Base-by-base conservation (phyloP, 192 early-diverging fungal genomes). In the Backusella macrospora region DNA sequence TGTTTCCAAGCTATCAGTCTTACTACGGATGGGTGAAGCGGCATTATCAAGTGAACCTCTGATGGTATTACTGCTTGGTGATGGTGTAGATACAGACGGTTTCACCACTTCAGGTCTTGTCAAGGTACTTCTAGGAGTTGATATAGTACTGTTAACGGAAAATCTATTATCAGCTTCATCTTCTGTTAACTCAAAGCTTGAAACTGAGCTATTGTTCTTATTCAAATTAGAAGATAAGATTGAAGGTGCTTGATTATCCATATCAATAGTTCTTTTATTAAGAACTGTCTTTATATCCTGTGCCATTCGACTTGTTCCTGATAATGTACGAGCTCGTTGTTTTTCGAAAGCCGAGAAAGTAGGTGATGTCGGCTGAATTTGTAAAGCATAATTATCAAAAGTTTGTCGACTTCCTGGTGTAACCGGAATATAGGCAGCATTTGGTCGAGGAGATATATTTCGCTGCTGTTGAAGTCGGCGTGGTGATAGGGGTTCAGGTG, bases 401-500 rank as follows among this genome's bases (percentile, higher is more conserved):
- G 67, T 43, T 29, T 68, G 67, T 23, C 67, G 67, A 45, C 23
- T 45, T 21, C 67, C 67, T 34, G 52, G 52, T 59, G 38, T 1
- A 14, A 14, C 63, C n/a, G 52, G 52, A 59, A 59, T 59, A 59
- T 59, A 59, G 13, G 52, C 52, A 26, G 52, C 52, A 59, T 59
- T 59, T 59, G 52, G 52, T 13, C 52, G 52, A 26, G 52, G 52
- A 26, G 52, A 59, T 59, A 59, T 10, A 23, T 59, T 59, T 59
- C 52, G 52, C 52, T 34, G 29, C 29, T 34, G 29, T 34, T 34
- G 29, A 34, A 34, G 29, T 34, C 52, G 52, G 26, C 21, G 13
- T 26, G 52, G 52, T 59, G 52, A 59, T 59, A 59, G 52, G 52
- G 52, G 52, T 7, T 59, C 52, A 59, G 52, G 52, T 59, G 52